These are phyloP conservation scores for Dictyophora rubrovolvata DNA, from an alignment of 768 basidiomycete species.

Conservation along the genomic window DNA sequence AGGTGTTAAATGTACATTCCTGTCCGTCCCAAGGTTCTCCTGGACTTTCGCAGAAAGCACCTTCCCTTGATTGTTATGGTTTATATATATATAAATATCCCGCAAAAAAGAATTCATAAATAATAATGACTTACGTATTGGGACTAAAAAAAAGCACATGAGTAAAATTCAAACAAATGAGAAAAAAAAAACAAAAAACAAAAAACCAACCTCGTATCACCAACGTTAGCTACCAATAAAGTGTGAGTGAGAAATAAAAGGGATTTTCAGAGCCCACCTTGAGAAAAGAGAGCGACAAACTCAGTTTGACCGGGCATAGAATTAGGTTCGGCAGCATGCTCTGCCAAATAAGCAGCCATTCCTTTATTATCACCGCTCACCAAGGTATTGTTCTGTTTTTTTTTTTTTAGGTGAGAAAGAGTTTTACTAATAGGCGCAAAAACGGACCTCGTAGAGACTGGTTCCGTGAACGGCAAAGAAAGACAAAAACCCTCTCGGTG, in stretches of 20 bases:
- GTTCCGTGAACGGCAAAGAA: constrained; percentile 78
- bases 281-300: constrained; percentile 68
- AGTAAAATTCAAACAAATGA: background rate
- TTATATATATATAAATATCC: constrained; percentile 15
- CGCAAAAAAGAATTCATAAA: background rate
- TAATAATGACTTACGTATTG: constrained; percentile 48
- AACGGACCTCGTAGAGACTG: constrained; percentile 57
- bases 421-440: background rate
- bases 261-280: constrained; percentile 33
- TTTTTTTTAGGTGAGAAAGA: background rate
- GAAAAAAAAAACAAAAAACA: too few relatives aligned
- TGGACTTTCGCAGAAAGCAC: constrained; percentile 70
- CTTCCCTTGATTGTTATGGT: constrained; percentile 35
- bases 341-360: constrained; percentile 74
- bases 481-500: constrained; percentile 54
- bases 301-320: constrained; percentile 57
- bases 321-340: constrained; percentile 56
- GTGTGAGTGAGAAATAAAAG: constrained; percentile 8
- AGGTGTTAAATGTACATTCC: constrained; percentile 58
- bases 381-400: constrained; percentile 63
- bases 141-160: constrained; percentile 31
- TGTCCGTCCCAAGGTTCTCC: constrained; percentile 58
- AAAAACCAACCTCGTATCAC: constrained; percentile 39
- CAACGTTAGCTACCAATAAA: constrained; percentile 53
- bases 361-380: constrained; percentile 78